phyloP scores from a whole-genome alignment of 805 yeast species.

The Wickerhamomyces bisporus region DNA sequence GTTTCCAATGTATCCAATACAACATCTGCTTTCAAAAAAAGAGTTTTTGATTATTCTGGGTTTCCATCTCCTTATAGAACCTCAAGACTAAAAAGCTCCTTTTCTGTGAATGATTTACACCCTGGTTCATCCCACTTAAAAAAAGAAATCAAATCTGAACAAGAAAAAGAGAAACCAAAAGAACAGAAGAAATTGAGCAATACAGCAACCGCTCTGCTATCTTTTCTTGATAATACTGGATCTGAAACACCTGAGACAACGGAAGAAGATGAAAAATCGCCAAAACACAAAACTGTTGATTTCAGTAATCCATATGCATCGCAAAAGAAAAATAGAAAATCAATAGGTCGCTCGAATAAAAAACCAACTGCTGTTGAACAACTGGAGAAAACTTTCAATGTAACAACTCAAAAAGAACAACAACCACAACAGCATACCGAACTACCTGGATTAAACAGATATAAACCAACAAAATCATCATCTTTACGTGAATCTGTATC shows the following conservation, averaged over 20 bases:
- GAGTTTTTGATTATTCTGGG: conserved; percentile 33
- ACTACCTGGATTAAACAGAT: conserved; percentile 15
- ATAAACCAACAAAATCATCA: conserved; percentile 34
- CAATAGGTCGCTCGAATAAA: conserved; percentile 3
- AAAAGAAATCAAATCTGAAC: background rate
- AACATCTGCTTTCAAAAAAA: conserved; percentile 23
- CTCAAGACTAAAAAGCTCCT: conserved; percentile 22
- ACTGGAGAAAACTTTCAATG: conserved; percentile 17
- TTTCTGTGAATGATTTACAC: conserved; percentile 4
- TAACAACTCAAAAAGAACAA: background rate
- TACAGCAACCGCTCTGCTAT: conserved; percentile 45
- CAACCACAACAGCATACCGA: conserved; percentile 1
- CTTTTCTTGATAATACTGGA: conserved; percentile 33
- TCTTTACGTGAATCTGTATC: conserved; percentile 30
- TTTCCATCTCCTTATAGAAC: conserved; percentile 36
- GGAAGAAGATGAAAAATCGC: conserved; percentile 4
- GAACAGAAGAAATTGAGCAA: conserved; percentile 32
- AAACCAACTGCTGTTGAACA: conserved; percentile 17
- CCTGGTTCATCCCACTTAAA: conserved; percentile 1
- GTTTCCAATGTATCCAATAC: conserved; percentile 15
- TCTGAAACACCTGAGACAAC: conserved; percentile 7
- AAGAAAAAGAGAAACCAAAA: conserved; percentile 1
- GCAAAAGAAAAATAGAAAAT: conserved; percentile 9
- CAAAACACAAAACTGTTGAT: conserved; percentile 13
- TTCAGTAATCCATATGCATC: conserved; percentile 39